Conservation (phyloP, 169 alveolate species). For the Cryptosporidium tyzzeri region DNA sequence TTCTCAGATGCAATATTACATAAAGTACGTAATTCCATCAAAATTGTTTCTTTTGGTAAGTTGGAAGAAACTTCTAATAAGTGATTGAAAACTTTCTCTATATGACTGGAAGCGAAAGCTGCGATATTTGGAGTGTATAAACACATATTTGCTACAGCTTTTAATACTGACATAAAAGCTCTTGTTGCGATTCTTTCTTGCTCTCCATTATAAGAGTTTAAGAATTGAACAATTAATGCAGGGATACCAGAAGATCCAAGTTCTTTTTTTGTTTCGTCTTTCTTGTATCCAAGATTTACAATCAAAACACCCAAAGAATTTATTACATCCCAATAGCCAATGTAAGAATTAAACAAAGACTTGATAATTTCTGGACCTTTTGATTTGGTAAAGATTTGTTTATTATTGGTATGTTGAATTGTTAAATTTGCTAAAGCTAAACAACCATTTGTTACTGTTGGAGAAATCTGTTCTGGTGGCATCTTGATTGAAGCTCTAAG, state of each 20-base stretch:
- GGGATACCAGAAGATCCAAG: slow-evolving; percentile 90
- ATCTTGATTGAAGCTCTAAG: slow-evolving; percentile 80
- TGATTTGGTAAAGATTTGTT: slow-evolving; percentile 83
- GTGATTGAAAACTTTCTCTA: slow-evolving; percentile 57
- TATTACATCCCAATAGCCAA: slow-evolving; percentile 86
- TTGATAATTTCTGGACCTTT: slow-evolving; percentile 90
- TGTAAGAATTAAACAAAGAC: slow-evolving; percentile 81
- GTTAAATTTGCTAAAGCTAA: slow-evolving; percentile 91
- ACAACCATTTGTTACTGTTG: slow-evolving; percentile 89
- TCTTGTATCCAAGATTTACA: slow-evolving; percentile 88
- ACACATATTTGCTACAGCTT: slow-evolving; percentile 89
- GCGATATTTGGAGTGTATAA: slow-evolving; percentile 87
- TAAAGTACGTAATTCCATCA: slow-evolving; percentile 88
- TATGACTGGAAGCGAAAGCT: slow-evolving; percentile 46
- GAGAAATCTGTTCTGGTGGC: slow-evolving; percentile 79
- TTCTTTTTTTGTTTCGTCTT: slow-evolving; percentile 86
- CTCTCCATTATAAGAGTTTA: slow-evolving; percentile 83
- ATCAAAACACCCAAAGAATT: slow-evolving; percentile 90
- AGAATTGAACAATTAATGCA: slow-evolving; percentile 88
- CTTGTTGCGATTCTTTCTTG: slow-evolving; percentile 85
- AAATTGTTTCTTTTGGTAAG: slow-evolving; percentile 56
- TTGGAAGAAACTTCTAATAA: slow-evolving; percentile 32
- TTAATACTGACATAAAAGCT: slow-evolving; percentile 87
- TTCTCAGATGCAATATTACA: slow-evolving; percentile 91
- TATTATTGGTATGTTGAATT: slow-evolving; percentile 86